Base-by-base conservation (phyloP, 2,329 filamentous ascomycete species). In the Trichophyton mentagrophytes region DNA sequence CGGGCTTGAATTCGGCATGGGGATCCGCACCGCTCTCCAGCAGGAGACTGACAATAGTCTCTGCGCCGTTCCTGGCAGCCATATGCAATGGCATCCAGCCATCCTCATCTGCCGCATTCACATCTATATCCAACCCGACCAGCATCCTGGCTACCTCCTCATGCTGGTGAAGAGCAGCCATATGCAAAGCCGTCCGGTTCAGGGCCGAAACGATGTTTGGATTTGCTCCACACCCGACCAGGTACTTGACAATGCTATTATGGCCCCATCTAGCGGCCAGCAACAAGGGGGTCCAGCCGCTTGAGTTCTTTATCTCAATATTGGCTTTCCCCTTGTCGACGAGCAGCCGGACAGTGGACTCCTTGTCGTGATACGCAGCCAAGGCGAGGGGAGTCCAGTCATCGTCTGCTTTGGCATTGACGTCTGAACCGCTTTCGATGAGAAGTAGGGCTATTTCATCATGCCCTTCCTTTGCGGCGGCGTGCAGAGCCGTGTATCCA, bases 211-310 rank as follows among this genome's bases (percentile, higher is more conserved):
- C 38, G 7, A 27, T 25, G 2, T 20, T 25, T 17, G 42, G 61
- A 3, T 69, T 67, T 13, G 71, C 69, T 3, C 71, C 71, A 55
- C 66, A 63, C 59, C 71, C 67, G 8, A 76, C 64, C 11, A 75
- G 61, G 9, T 65, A 69, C 44, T 68, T 66, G 8, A 73, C 72
- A 47, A 70, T 68, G 38, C 68, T 68, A 3, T 68, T 63, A 58
- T 72, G 66, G 5, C 73, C 73, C 44, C 67, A 63, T 49, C 30
- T 30, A 9, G 53, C 51, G 27, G 60, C 60, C 7, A 60, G 44
- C 9, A 51, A 27, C 15, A 60, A 36, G 25, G 58, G 46, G 2
- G 58, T 60, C 25, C 64, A 60, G 47, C 63, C 64, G 46, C 61
- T 30, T 1, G 61, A 20, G 60, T 66, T 63, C 47, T 59, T 62